A percentile compares a stretch with the other conserved stretches of the same genome.
These are phyloP conservation scores for Colletotrichum plurivorum DNA, from an alignment of 2,329 filamentous ascomycete species.

Conservation along the genomic window DNA sequence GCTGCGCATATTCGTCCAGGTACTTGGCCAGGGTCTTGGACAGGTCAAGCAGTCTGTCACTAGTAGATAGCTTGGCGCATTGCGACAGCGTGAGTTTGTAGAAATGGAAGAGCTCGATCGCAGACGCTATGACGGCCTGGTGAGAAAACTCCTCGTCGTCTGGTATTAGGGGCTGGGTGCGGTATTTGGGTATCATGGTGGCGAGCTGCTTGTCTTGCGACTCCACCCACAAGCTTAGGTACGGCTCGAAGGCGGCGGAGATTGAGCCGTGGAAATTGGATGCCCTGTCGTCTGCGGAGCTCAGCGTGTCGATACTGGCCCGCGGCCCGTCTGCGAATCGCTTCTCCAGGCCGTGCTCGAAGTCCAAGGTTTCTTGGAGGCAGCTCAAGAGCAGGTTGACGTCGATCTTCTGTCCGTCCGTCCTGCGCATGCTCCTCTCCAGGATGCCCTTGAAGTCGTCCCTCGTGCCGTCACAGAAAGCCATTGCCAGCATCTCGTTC, in stretches of 20 bases:
- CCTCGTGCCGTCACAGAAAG: constrained; percentile 94
- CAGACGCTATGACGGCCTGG: constrained; percentile 91
- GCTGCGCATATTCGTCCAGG: constrained; percentile 94
- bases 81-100: constrained; percentile 94
- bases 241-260: constrained; percentile 97
- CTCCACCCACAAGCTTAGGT: constrained; percentile 96
- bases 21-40: constrained; percentile 91
- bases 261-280: constrained; percentile 91
- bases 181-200: constrained; percentile 88
- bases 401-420: constrained; percentile 84
- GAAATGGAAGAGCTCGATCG: constrained; percentile 97
- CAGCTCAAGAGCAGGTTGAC: constrained; percentile 91
- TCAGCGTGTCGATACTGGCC: constrained; percentile 90
- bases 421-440: constrained; percentile 85
- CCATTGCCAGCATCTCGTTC: constrained; percentile 88
- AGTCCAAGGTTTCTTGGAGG: constrained; percentile 95
- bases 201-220: constrained; percentile 93
- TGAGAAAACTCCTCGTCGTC: constrained; percentile 92
- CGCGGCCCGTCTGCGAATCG: constrained; percentile 82
- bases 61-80: constrained; percentile 95
- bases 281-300: constrained; percentile 81
- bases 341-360: constrained; percentile 91
- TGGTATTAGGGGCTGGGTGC: constrained; percentile 82
- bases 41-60: constrained; percentile 87
- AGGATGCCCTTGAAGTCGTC: constrained; percentile 97